Percentiles rank a stretch among this genome's conserved stretches.
phyloP scores from a whole-genome alignment of 345 rosid genomes.

The Corchorus capsularis region DNA sequence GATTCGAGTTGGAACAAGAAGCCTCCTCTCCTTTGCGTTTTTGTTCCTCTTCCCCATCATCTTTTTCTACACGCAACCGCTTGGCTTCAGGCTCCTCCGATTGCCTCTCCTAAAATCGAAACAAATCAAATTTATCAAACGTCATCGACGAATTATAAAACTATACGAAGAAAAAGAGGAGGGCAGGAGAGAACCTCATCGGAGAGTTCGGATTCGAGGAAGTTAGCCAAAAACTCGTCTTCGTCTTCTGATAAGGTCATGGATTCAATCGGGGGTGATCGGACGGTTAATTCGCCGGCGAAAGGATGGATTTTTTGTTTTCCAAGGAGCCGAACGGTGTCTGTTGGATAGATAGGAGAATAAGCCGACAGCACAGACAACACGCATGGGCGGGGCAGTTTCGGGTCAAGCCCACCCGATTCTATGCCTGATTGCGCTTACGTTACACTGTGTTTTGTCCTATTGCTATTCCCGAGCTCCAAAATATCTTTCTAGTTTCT shows the following conservation, averaged over 20 bases:
- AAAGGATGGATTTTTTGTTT: background rate
- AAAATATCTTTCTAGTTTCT: background rate
- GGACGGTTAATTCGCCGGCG: slow-evolving; percentile 1
- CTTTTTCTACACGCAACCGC: slow-evolving; percentile 41
- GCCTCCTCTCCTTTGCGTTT: background rate
- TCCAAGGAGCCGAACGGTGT: background rate
- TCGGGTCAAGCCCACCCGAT: slow-evolving; percentile 11
- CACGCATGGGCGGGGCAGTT: slow-evolving; percentile 2
- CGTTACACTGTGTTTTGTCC: background rate
- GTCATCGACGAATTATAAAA: background rate
- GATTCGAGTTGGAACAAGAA: slow-evolving; percentile 19
- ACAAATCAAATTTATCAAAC: slow-evolving; percentile 6
- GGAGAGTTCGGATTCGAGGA: slow-evolving; percentile 78
- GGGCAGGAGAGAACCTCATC: slow-evolving; percentile 36
- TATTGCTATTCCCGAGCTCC: background rate
- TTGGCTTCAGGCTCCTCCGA: slow-evolving; percentile 49
- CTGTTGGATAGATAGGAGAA: background rate
- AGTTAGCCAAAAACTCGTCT: slow-evolving; percentile 62
- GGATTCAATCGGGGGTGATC: background rate
- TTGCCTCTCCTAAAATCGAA: slow-evolving; percentile 33
- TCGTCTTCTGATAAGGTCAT: slow-evolving; percentile 72
- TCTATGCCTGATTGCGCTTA: background rate
- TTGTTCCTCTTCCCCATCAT: slow-evolving; percentile 17
- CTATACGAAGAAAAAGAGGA: background rate
- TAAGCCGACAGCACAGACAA: background rate